phyloP scores from a whole-genome alignment of 345 rosid species.

The Syzygium oleosum region DNA sequence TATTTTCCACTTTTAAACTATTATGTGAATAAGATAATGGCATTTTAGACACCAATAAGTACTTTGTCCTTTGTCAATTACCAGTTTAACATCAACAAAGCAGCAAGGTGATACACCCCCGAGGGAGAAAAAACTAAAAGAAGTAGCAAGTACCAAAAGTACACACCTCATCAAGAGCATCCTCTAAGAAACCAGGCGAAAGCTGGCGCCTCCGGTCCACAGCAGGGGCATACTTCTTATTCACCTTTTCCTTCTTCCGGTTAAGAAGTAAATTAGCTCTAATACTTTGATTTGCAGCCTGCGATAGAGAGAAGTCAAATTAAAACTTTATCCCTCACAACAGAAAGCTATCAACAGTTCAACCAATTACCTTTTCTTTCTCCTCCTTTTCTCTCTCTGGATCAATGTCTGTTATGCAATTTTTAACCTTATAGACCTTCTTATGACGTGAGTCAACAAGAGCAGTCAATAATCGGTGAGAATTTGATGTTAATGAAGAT shows the following conservation, averaged over 20 bases:
- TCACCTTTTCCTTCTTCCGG: slow-evolving; percentile 86
- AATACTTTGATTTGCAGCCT: slow-evolving; percentile 91
- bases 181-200: slow-evolving; percentile 90
- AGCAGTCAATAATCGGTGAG: slow-evolving; percentile 88
- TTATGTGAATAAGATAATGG: background rate
- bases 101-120: background rate
- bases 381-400: slow-evolving; percentile 99
- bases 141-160: slow-evolving; percentile 1
- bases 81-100: background rate
- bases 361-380: slow-evolving; percentile 71
- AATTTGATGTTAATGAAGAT: slow-evolving; percentile 84
- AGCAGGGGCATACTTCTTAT: slow-evolving; percentile 68
- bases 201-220: slow-evolving; percentile 70
- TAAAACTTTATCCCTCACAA: background rate
- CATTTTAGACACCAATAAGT: background rate
- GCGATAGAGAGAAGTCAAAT: slow-evolving; percentile 12
- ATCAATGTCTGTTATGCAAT: slow-evolving; percentile 94
- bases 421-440: slow-evolving; percentile 83
- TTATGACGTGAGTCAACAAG: slow-evolving; percentile 92
- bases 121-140: background rate
- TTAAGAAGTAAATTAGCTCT: slow-evolving; percentile 83
- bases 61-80: background rate
- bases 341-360: background rate
- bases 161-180: slow-evolving; percentile 88
- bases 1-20: background rate